Base-by-base conservation (phyloP, 257 asterid genomes). In the Gentiana macrophylla region DNA sequence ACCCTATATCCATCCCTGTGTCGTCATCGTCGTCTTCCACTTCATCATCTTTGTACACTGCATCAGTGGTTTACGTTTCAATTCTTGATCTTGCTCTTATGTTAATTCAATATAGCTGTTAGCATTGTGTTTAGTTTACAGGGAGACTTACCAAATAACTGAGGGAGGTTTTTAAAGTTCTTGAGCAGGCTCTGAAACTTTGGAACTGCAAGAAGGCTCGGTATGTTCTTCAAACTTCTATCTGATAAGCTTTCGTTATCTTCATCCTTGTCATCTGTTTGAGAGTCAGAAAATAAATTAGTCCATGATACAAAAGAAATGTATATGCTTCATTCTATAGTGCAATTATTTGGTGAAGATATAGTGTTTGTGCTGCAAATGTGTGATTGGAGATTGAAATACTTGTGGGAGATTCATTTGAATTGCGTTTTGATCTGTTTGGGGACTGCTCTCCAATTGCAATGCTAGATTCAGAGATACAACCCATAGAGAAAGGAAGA, bases 401-500 rank as follows among this genome's bases (percentile, higher is more conserved):
- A 84, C 92, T 77, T 66, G 79, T 77, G 50, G 83, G 88, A 56
- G 82, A 70, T 12, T 77, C 63, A 64, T 52, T 48, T 4, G 62
- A 38, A 12, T 65, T 61, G 38, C 61, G 64, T 70, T 75, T 79
- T 57, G 91, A 59, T 78, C 88, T 71, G 57, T 72, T 72, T 15
- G 72, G 74, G 53, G 70, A 85, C 59, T 68, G 86, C 60, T 45
- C 67, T 59, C 77, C 83, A 48, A 77, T 68, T 4, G 84, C 86
- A 61, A 83, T 72, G 77, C 95, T 81, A 49, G 95, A 77, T 57
- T 83, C 91, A 10, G 91, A 84, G 60, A 81, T 67, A 74, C 94
- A 86, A 15, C 86, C 86, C 56, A 76, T 61, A 3, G 83, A 58
- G 72, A 86, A 86, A 38, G 94, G 94, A 52, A 84, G 86, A 65